These are phyloP conservation scores for Mycena vitilis DNA, from an alignment of 768 basidiomycete genomes.

Conservation along the genomic window DNA sequence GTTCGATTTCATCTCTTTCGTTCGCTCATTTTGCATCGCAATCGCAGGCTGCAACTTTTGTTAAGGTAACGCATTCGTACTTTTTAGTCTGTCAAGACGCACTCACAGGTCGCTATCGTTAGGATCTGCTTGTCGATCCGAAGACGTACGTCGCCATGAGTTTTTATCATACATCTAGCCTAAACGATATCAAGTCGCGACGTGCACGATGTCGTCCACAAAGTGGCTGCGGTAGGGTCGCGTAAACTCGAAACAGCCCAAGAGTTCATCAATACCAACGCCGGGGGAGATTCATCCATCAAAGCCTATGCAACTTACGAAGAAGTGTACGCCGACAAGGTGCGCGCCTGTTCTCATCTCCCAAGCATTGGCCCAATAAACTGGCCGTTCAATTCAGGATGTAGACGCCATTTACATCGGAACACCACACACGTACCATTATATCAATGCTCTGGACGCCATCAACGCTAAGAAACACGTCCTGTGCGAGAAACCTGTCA, in stretches of 20 bases:
- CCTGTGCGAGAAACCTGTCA: constrained; percentile 91
- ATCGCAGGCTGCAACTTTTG: constrained; percentile 61
- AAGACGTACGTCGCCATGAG: constrained; percentile 56
- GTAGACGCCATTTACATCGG: constrained; percentile 86
- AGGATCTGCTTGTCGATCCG: constrained; percentile 85
- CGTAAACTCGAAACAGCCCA: constrained; percentile 75
- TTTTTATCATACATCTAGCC: background rate
- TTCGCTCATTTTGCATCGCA: background rate
- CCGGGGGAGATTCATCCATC: constrained; percentile 61
- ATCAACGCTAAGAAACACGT: constrained; percentile 87
- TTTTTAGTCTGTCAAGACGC: background rate
- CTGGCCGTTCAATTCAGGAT: constrained; percentile 51
- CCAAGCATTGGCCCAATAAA: too few species aligned
- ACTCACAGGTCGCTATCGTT: background rate
- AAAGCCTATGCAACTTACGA: constrained; percentile 81
- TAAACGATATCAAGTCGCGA: constrained; percentile 60
- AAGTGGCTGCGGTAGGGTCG: constrained; percentile 82
- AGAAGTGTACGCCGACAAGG: constrained; percentile 78
- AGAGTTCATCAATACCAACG: constrained; percentile 70
- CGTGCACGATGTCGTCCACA: constrained; percentile 74
- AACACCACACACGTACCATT: constrained; percentile 89
- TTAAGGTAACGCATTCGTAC: constrained; percentile 58
- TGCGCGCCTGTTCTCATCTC: constrained; percentile 41
- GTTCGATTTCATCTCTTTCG: constrained; percentile 1
- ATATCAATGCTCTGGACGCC: constrained; percentile 78